phyloP scores from a whole-genome alignment of 2,329 filamentous ascomycete species.

The Pseudocercospora cruenta region DNA sequence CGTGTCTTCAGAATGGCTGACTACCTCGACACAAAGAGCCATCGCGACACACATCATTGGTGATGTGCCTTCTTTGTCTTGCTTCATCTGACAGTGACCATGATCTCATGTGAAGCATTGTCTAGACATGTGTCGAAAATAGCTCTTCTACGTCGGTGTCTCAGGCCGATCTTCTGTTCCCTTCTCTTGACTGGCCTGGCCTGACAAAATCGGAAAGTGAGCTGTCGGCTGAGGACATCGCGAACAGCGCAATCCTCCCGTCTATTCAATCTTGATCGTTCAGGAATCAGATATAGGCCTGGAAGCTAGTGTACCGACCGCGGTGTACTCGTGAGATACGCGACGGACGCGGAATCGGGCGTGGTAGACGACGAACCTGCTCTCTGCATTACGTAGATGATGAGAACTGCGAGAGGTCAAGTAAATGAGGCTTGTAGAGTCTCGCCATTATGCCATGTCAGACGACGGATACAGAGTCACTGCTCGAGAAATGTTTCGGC shows the following conservation, averaged over 20 bases:
- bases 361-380: not conserved
- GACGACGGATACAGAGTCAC: not conserved
- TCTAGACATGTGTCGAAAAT: not conserved
- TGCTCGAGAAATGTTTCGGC: not conserved
- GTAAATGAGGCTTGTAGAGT: too few species aligned
- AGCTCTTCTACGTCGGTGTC: not conserved
- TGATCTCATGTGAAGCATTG: not conserved
- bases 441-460: too few species aligned
- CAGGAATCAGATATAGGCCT: not conserved
- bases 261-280: not conserved
- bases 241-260: not conserved
- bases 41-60: not conserved
- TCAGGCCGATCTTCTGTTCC: too few species aligned
- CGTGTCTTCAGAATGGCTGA: slow-evolving; percentile 5
- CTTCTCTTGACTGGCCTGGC: too few species aligned
- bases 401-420: too few species aligned
- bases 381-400: too few species aligned
- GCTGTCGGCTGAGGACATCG: too few species aligned
- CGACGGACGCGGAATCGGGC: not conserved
- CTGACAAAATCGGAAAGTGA: too few species aligned
- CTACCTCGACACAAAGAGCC: not conserved
- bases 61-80: not conserved
- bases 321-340: not conserved
- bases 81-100: not conserved
- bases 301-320: not conserved